Evolutionary conservation across 2,329 filamentous ascomycete species (phyloP), one percentile per base, ranked within the genome.

Genomic region (Fusarium brachygibbosum): DNA sequence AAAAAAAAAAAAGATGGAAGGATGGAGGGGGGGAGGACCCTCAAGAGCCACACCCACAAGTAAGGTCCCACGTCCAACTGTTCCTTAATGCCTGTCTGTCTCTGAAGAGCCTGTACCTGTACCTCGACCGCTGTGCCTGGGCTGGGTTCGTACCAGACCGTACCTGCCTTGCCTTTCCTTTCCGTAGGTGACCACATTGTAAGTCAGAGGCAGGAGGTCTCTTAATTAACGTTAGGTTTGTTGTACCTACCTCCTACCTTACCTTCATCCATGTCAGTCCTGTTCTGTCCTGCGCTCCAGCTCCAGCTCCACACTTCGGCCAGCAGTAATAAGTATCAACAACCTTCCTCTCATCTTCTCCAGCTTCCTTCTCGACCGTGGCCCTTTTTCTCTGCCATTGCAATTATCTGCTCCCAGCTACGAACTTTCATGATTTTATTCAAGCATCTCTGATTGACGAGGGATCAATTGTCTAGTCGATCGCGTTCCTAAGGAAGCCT

Each of bases 291-390:
- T 35, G 52, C 25, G 62, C 58, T 63, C 70, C 66, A 53, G 66
- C 65, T 71, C 69, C 63, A 71, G 69, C 70, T 66, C 71, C 66
- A 72, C 72, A 66, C 72, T 75, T 64, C 62, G 70, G 69, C 73
- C 66, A 66, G 68, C 73, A 74, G 64, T 53, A 71, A 75, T 75
- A 75, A 75, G 73, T 75, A 75, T 74, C 73, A 73, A 74, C 73
- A 69, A 65, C 70, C 70, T 66, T 75, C 73, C 73, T 72, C 70
- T 73, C 73, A 66, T 66, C 70, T 60, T 64, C 56, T 53, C 64
- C 55, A 66, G 63, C 68, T 65, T 68, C 54, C 64, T 62, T 57
- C 63, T 73, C 58, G 62, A 44, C 67, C 57, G 60, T 66, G 71
- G 63, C 57, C 56, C 57, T 51, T 51, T 58, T 67, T 71, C 58